Percentiles rank a stretch among this genome's conserved stretches.
Evolutionary conservation across 2,329 filamentous ascomycete genomes (phyloP).

Genomic region (Sordariomycetes sp.): DNA sequence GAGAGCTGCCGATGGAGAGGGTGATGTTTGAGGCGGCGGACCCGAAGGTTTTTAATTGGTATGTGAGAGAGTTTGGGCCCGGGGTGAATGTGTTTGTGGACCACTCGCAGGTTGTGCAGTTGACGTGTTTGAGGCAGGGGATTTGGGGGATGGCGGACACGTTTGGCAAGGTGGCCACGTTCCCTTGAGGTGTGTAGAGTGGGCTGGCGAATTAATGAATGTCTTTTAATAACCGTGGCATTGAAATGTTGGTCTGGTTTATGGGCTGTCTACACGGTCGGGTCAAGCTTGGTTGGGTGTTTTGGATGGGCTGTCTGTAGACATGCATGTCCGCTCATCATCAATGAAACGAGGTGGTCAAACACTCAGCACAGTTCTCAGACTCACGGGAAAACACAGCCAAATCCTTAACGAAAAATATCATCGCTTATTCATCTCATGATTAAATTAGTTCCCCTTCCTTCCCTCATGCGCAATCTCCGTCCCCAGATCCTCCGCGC

Average conservation of each 20-base stretch:
- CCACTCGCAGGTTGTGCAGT: constrained; percentile 45
- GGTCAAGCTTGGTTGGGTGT: too few relatives aligned
- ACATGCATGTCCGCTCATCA: too few relatives aligned
- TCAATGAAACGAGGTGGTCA: too few relatives aligned
- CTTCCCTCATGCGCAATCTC: neutral
- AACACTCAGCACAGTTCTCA: too few relatives aligned
- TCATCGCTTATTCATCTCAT: neutral
- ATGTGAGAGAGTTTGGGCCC: constrained; percentile 42
- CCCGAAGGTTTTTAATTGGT: constrained; percentile 45
- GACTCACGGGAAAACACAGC: too few relatives aligned
- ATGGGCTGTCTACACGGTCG: too few relatives aligned
- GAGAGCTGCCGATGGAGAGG: constrained; percentile 36
- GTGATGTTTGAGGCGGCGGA: constrained; percentile 50
- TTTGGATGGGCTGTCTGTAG: too few relatives aligned
- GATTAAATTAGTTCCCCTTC: neutral
- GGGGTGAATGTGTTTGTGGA: constrained; percentile 48
- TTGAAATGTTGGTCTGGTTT: too few relatives aligned
- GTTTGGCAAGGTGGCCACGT: constrained; percentile 29
- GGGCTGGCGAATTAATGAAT: too few relatives aligned
- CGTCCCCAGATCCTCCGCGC: neutral
- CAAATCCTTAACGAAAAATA: too few relatives aligned
- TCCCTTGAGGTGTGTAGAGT: constrained; percentile 2
- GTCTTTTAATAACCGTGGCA: too few relatives aligned
- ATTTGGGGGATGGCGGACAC: constrained; percentile 47
- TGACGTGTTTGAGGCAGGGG: constrained; percentile 36